phyloP scores from a whole-genome alignment of 2,329 filamentous ascomycete species.

The Thelonectria blattea region DNA sequence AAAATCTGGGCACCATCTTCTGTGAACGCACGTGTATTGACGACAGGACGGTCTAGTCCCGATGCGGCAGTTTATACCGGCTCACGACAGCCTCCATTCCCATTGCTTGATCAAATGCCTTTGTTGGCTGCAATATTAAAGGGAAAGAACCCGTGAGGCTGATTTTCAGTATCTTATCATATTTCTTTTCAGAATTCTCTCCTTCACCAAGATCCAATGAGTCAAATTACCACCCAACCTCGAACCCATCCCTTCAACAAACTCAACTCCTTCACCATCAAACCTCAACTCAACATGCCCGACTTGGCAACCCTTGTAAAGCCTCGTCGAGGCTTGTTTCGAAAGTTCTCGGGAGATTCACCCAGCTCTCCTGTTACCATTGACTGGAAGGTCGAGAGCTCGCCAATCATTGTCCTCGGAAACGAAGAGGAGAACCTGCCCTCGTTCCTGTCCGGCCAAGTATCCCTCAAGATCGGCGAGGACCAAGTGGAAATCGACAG shows the following conservation, averaged over 20 bases:
- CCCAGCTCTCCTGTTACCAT: background rate
- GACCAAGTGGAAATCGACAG: constrained; percentile 12
- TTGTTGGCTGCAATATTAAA: background rate
- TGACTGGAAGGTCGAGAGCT: constrained; percentile 17
- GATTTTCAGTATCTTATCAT: background rate
- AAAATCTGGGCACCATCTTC: background rate
- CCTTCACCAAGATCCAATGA: background rate
- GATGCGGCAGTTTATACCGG: background rate
- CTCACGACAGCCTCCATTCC: background rate
- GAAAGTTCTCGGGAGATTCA: background rate
- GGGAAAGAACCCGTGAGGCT: background rate
- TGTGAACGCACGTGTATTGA: background rate
- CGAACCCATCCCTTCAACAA: background rate
- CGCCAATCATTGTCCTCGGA: constrained; percentile 12
- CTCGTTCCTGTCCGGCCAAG: constrained; percentile 13
- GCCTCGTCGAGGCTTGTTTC: constrained; percentile 7
- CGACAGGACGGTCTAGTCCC: background rate
- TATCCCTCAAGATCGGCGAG: constrained; percentile 8
- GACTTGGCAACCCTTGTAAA: constrained; percentile 15
- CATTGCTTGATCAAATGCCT: background rate
- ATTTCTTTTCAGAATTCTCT: background rate
- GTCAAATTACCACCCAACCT: background rate
- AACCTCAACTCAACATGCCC: constrained; percentile 12
- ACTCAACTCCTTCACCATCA: background rate
- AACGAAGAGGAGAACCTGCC: background rate